These are phyloP conservation scores for Arabis hirsuta DNA, from an alignment of 345 rosid species.

Conservation along the genomic window DNA sequence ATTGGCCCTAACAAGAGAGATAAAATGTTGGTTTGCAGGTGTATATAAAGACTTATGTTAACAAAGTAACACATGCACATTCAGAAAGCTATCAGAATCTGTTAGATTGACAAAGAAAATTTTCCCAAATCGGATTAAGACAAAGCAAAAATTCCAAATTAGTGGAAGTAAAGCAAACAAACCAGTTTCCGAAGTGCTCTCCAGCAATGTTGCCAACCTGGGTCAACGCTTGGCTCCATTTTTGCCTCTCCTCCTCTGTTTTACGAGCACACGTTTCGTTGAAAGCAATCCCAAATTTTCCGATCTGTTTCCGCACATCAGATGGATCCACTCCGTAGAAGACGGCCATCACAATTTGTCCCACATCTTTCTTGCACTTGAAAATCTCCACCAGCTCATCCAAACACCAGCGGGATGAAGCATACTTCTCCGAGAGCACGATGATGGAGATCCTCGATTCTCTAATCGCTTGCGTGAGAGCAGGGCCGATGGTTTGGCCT, in stretches of 20 bases:
- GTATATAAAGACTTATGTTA: too few relatives aligned
- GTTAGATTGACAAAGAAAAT: too few relatives aligned
- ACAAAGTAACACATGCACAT: too few relatives aligned
- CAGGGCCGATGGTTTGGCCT: slow-evolving; percentile 3
- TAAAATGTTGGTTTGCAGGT: too few relatives aligned
- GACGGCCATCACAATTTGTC: slow-evolving; percentile 20
- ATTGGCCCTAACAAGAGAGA: slow-evolving; percentile 1
- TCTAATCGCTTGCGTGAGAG: slow-evolving; percentile 1
- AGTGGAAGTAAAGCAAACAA: too few relatives aligned
- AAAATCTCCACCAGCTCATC: slow-evolving; percentile 31
- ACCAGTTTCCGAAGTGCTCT: slow-evolving; percentile 15
- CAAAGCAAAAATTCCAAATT: too few relatives aligned
- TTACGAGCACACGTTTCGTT: background rate
- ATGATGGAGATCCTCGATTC: slow-evolving; percentile 29
- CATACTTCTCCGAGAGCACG: slow-evolving; percentile 24
- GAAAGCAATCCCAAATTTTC: background rate
- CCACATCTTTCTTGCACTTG: slow-evolving; percentile 4
- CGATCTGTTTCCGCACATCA: slow-evolving; percentile 2
- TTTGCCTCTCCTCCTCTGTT: background rate
- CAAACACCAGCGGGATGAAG: slow-evolving; percentile 38
- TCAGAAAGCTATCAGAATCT: too few relatives aligned
- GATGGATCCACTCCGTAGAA: slow-evolving; percentile 25
- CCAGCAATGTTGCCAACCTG: slow-evolving; percentile 24
- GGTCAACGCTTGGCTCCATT: slow-evolving; percentile 25
- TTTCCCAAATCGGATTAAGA: too few relatives aligned